These are phyloP conservation scores for Colletotrichum falcatum DNA, from an alignment of 2,329 filamentous ascomycete species.

Conservation along the genomic window DNA sequence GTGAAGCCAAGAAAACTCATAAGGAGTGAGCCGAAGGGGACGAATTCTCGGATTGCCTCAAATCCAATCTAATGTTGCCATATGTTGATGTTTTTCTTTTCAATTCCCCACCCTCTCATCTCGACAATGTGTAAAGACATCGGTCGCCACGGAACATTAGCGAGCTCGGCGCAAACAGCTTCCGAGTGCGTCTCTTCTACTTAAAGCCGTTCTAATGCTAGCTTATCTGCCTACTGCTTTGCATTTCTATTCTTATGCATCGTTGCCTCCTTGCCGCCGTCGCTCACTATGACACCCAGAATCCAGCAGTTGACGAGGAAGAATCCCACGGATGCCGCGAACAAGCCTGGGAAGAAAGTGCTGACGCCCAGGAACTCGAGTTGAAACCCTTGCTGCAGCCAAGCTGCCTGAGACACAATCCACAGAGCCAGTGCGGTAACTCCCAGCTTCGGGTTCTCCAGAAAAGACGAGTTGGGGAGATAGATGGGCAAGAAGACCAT, in stretches of 20 bases:
- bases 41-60: fast-evolving
- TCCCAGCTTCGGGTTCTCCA: constrained; percentile 71
- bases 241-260: neutral
- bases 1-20: no score
- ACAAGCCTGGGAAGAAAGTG: constrained; percentile 88
- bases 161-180: neutral
- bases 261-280: constrained; percentile 58
- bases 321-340: constrained; percentile 79
- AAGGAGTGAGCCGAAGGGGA: neutral
- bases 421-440: constrained; percentile 75
- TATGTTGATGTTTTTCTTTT: neutral
- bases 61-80: no score
- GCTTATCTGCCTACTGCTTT: neutral
- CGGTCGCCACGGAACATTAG: neutral
- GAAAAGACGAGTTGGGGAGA: constrained; percentile 81
- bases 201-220: neutral
- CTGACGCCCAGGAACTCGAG: constrained; percentile 85
- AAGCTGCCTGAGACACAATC: constrained; percentile 79
- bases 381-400: constrained; percentile 80
- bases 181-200: no score
- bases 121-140: neutral
- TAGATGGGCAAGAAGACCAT: constrained; percentile 93
- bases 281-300: constrained; percentile 80
- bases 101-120: no score
- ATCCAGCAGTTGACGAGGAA: constrained; percentile 92